These are phyloP conservation scores for Neofusicoccum sp. DNA, from an alignment of 2,329 filamentous ascomycete species.

Conservation along the genomic window DNA sequence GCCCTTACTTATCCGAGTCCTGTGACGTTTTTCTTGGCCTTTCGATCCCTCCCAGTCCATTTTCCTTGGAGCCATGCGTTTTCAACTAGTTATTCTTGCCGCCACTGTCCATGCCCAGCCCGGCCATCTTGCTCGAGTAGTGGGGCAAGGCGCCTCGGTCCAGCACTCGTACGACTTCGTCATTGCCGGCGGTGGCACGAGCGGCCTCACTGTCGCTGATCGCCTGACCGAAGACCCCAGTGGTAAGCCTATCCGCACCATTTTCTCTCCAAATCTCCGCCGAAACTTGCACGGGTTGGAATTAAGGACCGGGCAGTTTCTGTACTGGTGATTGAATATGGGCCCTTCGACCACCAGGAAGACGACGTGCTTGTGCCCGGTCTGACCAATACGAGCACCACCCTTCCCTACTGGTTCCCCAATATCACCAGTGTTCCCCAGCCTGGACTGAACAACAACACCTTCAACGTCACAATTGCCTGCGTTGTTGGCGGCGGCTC, in stretches of 20 bases:
- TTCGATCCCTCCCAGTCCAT: too few relatives aligned
- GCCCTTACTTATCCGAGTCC: too few relatives aligned
- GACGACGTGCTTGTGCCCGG: conserved; percentile 23
- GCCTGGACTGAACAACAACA: conserved; percentile 41
- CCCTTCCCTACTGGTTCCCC: neutral
- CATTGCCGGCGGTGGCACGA: conserved; percentile 19
- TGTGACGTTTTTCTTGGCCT: too few relatives aligned
- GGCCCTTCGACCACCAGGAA: conserved; percentile 28
- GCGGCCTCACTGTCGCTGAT: conserved; percentile 18
- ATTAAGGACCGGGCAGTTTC: neutral
- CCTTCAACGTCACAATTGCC: conserved; percentile 49
- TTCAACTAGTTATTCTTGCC: too few relatives aligned
- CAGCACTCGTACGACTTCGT: conserved; percentile 10
- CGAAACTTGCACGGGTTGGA: neutral
- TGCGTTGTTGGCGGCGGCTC: conserved; percentile 54
- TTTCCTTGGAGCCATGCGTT: too few relatives aligned
- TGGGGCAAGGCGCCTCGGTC: too few relatives aligned
- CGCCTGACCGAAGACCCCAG: conserved; percentile 13
- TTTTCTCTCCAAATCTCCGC: neutral
- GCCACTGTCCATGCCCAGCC: too few relatives aligned
- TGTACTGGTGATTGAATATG: conserved; percentile 35
- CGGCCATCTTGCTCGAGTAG: too few relatives aligned
- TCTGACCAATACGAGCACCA: neutral
- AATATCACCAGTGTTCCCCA: conserved; percentile 52
- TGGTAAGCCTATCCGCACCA: conserved; percentile 20